These are phyloP conservation scores for Barnettozyma californica DNA, from an alignment of 805 yeast species.

Conservation along the genomic window DNA sequence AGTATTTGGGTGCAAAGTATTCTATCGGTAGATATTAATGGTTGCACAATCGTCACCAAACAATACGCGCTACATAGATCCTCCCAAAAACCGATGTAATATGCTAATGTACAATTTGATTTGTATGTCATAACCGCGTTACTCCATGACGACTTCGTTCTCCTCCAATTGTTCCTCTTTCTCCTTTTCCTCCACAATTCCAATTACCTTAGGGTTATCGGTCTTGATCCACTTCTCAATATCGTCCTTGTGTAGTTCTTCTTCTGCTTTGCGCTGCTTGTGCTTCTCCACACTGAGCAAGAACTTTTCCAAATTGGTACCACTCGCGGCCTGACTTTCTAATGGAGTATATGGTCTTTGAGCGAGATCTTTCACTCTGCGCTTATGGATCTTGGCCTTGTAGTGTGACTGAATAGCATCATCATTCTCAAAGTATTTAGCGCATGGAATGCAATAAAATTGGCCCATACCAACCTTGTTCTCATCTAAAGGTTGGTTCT, in stretches of 20 bases:
- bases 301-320: conserved; percentile 66
- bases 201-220: conserved; percentile 27
- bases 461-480: conserved; percentile 92
- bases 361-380: conserved; percentile 73
- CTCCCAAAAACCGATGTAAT: neutral
- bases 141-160: conserved; percentile 22
- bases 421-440: conserved; percentile 82
- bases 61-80: neutral
- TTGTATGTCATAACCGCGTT: neutral
- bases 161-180: conserved; percentile 14
- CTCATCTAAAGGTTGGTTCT: conserved; percentile 85
- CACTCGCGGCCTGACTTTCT: conserved; percentile 90
- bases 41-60: neutral
- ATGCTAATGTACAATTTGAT: conserved; percentile 5
- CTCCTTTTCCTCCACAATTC: conserved; percentile 10
- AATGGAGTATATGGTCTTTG: conserved; percentile 80
- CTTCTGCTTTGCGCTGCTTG: conserved; percentile 45
- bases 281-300: conserved; percentile 57
- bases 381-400: conserved; percentile 75
- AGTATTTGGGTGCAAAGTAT: neutral
- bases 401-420: conserved; percentile 66
- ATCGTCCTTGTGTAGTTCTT: conserved; percentile 39
- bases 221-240: conserved; percentile 25
- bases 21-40: neutral
- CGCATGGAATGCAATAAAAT: conserved; percentile 90